These are phyloP conservation scores for Bipolaris sorokiniana DNA, from an alignment of 2,329 filamentous ascomycete species.

Conservation along the genomic window DNA sequence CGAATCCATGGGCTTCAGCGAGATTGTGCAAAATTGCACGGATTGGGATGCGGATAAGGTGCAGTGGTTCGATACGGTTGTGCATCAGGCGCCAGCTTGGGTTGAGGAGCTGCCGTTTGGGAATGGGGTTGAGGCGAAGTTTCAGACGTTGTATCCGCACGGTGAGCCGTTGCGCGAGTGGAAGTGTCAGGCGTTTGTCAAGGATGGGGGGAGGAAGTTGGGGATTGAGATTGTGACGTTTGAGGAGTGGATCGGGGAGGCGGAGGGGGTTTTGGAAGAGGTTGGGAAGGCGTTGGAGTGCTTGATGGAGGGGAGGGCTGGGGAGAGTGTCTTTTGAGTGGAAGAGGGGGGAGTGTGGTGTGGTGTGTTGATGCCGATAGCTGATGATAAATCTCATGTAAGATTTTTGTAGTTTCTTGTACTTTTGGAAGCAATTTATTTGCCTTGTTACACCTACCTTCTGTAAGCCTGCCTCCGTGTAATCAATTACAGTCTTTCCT, in stretches of 20 bases:
- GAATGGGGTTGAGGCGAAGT: conserved; percentile 35
- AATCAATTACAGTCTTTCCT: too few relatives aligned
- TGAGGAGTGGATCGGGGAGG: conserved; percentile 61
- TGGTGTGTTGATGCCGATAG: too few relatives aligned
- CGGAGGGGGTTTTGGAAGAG: conserved; percentile 58
- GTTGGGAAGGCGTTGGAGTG: conserved; percentile 37
- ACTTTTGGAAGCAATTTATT: too few relatives aligned
- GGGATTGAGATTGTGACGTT: conserved; percentile 67
- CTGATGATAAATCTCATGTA: neutral
- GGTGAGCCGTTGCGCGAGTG: conserved; percentile 52
- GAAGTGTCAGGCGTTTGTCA: conserved; percentile 66
- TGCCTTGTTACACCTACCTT: too few relatives aligned
- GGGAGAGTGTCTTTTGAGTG: conserved; percentile 29
- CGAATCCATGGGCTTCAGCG: conserved; percentile 47
- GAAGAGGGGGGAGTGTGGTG: neutral
- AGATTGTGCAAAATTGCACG: conserved; percentile 46
- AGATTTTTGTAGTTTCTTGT: neutral
- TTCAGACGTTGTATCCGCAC: conserved; percentile 65
- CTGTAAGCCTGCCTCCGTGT: too few relatives aligned
- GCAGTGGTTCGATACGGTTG: conserved; percentile 48
- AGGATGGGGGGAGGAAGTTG: conserved; percentile 57
- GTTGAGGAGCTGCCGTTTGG: conserved; percentile 62
- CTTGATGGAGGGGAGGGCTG: conserved; percentile 28
- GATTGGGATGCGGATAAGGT: conserved; percentile 36
- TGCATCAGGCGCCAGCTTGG: conserved; percentile 56